These are phyloP conservation scores for Haplosporangium sp. DNA, from an alignment of 371 early-diverging fungal genomes.

Conservation along the genomic window DNA sequence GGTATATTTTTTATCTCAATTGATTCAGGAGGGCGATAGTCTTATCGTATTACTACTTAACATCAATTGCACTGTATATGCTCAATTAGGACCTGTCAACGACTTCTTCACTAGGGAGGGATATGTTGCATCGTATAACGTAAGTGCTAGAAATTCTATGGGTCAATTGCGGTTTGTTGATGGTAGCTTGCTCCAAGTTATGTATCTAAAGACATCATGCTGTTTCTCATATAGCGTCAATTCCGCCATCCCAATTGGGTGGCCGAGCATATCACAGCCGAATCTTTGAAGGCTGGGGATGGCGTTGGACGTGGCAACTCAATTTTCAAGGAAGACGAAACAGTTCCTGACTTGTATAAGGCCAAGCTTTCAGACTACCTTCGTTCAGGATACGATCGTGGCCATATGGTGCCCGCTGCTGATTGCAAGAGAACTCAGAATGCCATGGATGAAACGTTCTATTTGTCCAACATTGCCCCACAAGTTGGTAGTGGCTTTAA, in stretches of 20 bases:
- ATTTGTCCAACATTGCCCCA: constrained; percentile 83
- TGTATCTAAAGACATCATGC: neutral
- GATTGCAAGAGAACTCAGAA: constrained; percentile 76
- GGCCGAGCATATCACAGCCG: constrained; percentile 83
- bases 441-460: constrained; percentile 86
- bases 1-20: constrained; percentile 20
- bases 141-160: neutral
- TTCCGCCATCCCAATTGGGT: constrained; percentile 89
- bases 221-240: constrained; percentile 66
- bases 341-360: constrained; percentile 74
- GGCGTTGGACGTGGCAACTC: constrained; percentile 75
- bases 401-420: constrained; percentile 89
- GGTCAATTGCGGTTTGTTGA: too few species aligned
- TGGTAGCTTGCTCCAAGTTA: too few species aligned
- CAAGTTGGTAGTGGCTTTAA: constrained; percentile 90
- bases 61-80: neutral
- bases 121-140: constrained; percentile 53
- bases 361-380: constrained; percentile 78
- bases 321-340: constrained; percentile 75
- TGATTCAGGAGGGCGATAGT: too few species aligned
- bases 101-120: constrained; percentile 62
- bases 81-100: constrained; percentile 59
- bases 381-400: constrained; percentile 82
- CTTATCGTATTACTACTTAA: too few species aligned
- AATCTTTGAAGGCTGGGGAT: constrained; percentile 64